Conservation (phyloP, 2,329 filamentous ascomycete genomes). For the Phaeomoniella chlamydospora region DNA sequence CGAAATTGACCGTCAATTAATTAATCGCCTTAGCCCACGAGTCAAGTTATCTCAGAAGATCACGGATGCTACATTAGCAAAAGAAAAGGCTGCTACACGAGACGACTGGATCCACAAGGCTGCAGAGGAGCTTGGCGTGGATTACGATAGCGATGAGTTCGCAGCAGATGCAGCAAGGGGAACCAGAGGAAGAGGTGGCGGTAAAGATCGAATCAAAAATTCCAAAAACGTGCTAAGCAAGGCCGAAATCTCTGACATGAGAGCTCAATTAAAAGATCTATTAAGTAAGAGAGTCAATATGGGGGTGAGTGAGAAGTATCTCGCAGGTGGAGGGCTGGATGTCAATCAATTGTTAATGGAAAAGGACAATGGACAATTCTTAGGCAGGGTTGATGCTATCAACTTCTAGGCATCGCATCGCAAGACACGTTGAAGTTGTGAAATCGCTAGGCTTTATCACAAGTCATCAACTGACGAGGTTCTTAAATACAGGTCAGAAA, state of each 20-base stretch:
- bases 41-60: conserved; percentile 74
- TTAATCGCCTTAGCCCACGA: conserved; percentile 61
- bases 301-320: conserved; percentile 75
- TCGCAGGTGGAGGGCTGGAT: conserved; percentile 75
- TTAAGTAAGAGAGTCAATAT: conserved; percentile 65
- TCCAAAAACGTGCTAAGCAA: conserved; percentile 55
- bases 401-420: too few species aligned
- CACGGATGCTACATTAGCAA: conserved; percentile 67
- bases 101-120: conserved; percentile 73
- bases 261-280: conserved; percentile 57
- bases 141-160: conserved; percentile 83
- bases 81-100: conserved; percentile 72
- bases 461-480: too few species aligned
- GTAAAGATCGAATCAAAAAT: conserved; percentile 58
- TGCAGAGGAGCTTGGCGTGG: conserved; percentile 84
- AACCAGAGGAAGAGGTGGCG: conserved; percentile 57
- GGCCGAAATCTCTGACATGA: conserved; percentile 54
- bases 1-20: conserved; percentile 68
- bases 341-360: conserved; percentile 57
- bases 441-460: too few species aligned
- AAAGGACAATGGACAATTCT: conserved; percentile 48
- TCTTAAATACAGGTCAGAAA: too few species aligned
- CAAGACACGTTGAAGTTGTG: too few species aligned
- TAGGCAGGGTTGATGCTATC: conserved; percentile 41
- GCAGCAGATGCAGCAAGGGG: conserved; percentile 44